These are phyloP conservation scores for Lodderomyces jiufengensis DNA, from an alignment of 1,139 yeast species.

Conservation along the genomic window DNA sequence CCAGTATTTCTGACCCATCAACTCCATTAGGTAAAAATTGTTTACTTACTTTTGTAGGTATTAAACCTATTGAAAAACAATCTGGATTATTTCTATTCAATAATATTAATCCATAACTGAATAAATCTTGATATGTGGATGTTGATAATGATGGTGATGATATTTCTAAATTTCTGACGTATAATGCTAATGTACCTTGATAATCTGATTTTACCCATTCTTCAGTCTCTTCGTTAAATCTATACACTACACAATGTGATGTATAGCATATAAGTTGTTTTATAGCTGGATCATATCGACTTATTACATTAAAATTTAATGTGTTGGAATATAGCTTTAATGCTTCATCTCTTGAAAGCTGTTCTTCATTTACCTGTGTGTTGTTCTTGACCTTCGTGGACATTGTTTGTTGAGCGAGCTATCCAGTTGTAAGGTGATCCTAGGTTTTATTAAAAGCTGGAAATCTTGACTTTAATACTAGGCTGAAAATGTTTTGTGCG, in stretches of 20 bases:
- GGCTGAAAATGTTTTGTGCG: too few species aligned
- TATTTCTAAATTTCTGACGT: constrained; percentile 54
- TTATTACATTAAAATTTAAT: constrained; percentile 74
- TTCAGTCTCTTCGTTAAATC: constrained; percentile 56
- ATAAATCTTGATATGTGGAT: constrained; percentile 39
- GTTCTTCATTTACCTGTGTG: constrained; percentile 12
- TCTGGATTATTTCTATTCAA: constrained; percentile 72
- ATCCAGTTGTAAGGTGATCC: not conserved
- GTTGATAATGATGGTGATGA: constrained; percentile 23
- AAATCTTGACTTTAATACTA: too few species aligned
- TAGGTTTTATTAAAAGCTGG: too few species aligned
- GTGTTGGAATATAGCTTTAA: constrained; percentile 64
- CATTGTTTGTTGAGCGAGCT: constrained; percentile 6
- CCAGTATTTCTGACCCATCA: constrained; percentile 41
- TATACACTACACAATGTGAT: constrained; percentile 79
- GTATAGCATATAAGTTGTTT: constrained; percentile 72
- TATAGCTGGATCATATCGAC: constrained; percentile 77
- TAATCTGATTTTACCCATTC: constrained; percentile 81
- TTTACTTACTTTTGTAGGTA: constrained; percentile 53
- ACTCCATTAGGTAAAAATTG: constrained; percentile 40
- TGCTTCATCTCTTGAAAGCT: constrained; percentile 31
- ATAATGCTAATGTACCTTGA: constrained; percentile 80
- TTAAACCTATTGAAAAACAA: constrained; percentile 76
- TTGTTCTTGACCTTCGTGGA: constrained; percentile 4
- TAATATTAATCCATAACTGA: constrained; percentile 75